Evolutionary conservation across 208 protist genomes (phyloP).

Genomic region (Trypanosoma scelopori): DNA sequence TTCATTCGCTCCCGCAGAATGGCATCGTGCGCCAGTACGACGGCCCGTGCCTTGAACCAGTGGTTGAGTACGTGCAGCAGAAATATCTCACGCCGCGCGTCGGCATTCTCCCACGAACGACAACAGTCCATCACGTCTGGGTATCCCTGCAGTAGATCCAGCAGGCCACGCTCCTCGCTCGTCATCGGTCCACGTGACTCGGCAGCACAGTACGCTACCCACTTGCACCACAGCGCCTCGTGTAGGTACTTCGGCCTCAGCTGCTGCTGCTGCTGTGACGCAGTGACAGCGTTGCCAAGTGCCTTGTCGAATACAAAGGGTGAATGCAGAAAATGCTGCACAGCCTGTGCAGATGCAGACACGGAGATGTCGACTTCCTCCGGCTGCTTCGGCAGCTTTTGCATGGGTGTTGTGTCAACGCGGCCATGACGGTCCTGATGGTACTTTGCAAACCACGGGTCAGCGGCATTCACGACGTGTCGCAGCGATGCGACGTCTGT

Average conservation of each 20-base stretch:
- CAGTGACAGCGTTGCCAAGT: not conserved
- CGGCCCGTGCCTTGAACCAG: slow-evolving; percentile 83
- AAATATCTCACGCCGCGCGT: slow-evolving; percentile 67
- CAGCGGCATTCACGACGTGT: slow-evolving; percentile 31
- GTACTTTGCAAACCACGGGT: slow-evolving; percentile 72
- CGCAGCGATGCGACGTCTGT: slow-evolving; percentile 36
- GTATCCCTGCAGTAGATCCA: slow-evolving; percentile 80
- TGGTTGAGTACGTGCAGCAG: slow-evolving; percentile 79
- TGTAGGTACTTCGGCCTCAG: slow-evolving; percentile 61
- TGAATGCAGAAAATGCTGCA: slow-evolving; percentile 43
- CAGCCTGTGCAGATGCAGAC: slow-evolving; percentile 44
- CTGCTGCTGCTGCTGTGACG: not conserved
- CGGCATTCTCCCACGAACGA: slow-evolving; percentile 73
- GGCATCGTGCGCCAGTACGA: slow-evolving; percentile 71
- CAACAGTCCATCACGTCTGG: slow-evolving; percentile 73
- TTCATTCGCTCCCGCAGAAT: slow-evolving; percentile 37
- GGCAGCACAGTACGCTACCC: slow-evolving; percentile 47
- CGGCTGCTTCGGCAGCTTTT: slow-evolving; percentile 22
- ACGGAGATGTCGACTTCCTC: slow-evolving; percentile 50
- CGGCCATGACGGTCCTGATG: slow-evolving; percentile 51
- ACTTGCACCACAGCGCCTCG: slow-evolving; percentile 67
- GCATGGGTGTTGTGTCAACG: slow-evolving; percentile 51
- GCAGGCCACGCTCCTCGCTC: slow-evolving; percentile 63
- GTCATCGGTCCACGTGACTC: slow-evolving; percentile 40
- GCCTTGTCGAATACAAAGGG: slow-evolving; percentile 47